A percentile compares a stretch with the other conserved stretches of the same genome.
phyloP scores from a whole-genome alignment of 768 basidiomycete species.

The Tulasnella sp. region DNA sequence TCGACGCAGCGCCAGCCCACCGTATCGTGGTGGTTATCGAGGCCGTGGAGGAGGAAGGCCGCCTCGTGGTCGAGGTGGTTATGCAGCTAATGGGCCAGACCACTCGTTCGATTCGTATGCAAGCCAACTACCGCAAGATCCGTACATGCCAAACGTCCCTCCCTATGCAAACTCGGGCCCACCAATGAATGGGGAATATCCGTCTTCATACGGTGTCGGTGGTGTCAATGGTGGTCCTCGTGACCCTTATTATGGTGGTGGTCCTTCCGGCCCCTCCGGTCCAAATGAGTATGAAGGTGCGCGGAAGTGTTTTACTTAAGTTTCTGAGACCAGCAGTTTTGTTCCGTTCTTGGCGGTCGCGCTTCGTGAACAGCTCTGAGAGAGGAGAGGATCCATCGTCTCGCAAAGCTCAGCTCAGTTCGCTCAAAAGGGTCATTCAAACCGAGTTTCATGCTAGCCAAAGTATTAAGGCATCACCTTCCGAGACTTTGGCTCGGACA shows the following conservation, averaged over 20 bases:
- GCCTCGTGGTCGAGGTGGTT: conserved; percentile 38
- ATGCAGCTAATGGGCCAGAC: conserved; percentile 35
- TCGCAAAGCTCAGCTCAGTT: too few relatives aligned
- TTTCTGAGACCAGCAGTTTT: too few relatives aligned
- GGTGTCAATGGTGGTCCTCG: background rate
- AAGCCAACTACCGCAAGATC: conserved; percentile 4
- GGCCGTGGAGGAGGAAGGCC: conserved; percentile 38
- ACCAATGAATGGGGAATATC: conserved; percentile 9
- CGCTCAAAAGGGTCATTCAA: too few relatives aligned
- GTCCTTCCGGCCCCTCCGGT: background rate
- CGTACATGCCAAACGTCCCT: background rate
- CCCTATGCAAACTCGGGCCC: background rate
- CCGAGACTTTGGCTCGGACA: too few relatives aligned
- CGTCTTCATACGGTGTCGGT: background rate
- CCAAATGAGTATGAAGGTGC: conserved; percentile 1
- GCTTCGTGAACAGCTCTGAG: too few relatives aligned
- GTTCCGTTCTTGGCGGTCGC: too few relatives aligned
- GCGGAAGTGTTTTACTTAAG: too few relatives aligned
- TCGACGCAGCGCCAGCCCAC: conserved; percentile 42
- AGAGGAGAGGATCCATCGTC: too few relatives aligned
- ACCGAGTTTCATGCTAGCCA: too few relatives aligned
- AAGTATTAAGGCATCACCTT: too few relatives aligned
- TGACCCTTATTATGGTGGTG: conserved; percentile 10
- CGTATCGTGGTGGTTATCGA: conserved; percentile 29
- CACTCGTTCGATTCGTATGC: conserved; percentile 8